Percentiles rank a stretch among this genome's conserved stretches.
These are phyloP conservation scores for Penicillium sp. DNA, from an alignment of 2,329 filamentous ascomycete genomes.

Conservation along the genomic window DNA sequence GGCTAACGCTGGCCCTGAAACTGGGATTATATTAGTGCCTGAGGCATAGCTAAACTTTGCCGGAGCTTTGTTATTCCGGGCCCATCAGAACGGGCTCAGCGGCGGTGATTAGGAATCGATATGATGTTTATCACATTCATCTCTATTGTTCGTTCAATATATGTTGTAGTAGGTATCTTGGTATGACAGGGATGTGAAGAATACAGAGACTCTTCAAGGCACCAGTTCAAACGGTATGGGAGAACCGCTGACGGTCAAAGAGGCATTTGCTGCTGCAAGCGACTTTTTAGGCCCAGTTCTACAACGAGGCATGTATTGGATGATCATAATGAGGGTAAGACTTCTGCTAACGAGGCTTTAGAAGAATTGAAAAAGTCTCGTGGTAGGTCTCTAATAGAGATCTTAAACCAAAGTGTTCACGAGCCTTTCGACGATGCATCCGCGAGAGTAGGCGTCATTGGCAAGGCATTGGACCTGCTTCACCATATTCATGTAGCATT, in stretches of 20 bases:
- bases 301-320: conserved; percentile 43
- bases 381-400: conserved; percentile 42
- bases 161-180: not conserved
- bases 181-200: not conserved
- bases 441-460: conserved; percentile 36
- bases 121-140: not conserved
- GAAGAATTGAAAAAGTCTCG: conserved; percentile 45
- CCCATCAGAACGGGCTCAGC: not conserved
- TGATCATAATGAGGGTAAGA: conserved; percentile 5
- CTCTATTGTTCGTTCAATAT: not conserved
- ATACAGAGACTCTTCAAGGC: not conserved
- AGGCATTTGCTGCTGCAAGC: conserved; percentile 41
- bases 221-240: conserved; percentile 33
- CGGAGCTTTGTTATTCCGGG: not conserved
- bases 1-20: no score
- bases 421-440: conserved; percentile 22
- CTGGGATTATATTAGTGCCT: no score
- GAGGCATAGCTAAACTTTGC: no score
- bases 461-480: conserved; percentile 41
- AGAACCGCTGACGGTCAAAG: conserved; percentile 27
- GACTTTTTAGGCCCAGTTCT: conserved; percentile 46
- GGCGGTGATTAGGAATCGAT: not conserved
- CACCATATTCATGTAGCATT: conserved; percentile 42
- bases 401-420: conserved; percentile 29
- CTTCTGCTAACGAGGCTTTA: conserved; percentile 38